Conservation (phyloP, 164 flowering plant species). For the Stephania yunnanensis region DNA sequence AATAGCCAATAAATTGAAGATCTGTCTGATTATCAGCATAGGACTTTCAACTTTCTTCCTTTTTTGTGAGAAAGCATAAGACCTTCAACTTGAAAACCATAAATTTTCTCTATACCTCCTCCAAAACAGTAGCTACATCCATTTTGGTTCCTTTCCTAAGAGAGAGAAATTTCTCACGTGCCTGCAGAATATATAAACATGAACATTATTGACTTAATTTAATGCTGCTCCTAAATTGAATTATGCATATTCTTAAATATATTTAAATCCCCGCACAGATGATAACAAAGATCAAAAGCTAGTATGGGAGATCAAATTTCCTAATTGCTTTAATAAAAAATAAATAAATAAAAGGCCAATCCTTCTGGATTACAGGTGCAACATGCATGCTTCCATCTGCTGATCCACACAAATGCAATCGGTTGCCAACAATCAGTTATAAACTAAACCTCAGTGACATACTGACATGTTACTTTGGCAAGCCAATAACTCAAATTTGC, state of each 20-base stretch:
- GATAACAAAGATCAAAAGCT: background rate
- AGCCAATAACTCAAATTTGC: background rate
- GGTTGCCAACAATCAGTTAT: background rate
- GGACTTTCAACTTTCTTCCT: background rate
- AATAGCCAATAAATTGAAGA: conserved; percentile 13
- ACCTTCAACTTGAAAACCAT: conserved; percentile 1
- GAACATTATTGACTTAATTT: conserved; percentile 3
- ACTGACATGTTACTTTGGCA: background rate
- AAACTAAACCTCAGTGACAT: background rate
- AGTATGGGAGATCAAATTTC: background rate
- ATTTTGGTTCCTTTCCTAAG: conserved; percentile 53
- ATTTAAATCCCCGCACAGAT: background rate
- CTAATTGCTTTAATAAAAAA: background rate
- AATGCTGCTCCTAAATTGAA: background rate
- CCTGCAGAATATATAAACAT: conserved; percentile 28
- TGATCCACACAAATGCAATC: background rate
- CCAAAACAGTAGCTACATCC: conserved; percentile 46
- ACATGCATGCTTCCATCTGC: background rate
- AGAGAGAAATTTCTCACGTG: conserved; percentile 63
- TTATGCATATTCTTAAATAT: background rate
- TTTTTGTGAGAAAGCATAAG: background rate
- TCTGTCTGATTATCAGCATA: background rate
- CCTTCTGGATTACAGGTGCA: background rate
- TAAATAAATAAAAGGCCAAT: background rate
- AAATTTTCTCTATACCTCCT: conserved; percentile 43